These are phyloP conservation scores for Lepidium sativum DNA, from an alignment of 345 rosid genomes.

Conservation along the genomic window DNA sequence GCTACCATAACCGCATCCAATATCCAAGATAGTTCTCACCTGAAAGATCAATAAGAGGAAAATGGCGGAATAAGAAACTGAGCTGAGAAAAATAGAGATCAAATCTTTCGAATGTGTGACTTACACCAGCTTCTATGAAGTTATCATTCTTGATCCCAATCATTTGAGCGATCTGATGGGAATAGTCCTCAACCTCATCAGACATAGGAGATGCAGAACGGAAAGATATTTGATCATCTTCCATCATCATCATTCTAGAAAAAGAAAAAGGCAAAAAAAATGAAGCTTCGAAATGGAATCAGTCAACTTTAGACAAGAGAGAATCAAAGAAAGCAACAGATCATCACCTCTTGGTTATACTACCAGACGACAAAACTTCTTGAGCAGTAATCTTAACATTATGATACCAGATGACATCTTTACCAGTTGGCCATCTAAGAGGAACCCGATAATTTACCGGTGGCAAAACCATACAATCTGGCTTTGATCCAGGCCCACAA, in stretches of 20 bases:
- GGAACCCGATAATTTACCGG: conserved; percentile 75
- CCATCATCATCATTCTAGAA: conserved; percentile 94
- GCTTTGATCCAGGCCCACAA: conserved; percentile 46
- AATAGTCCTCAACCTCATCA: conserved; percentile 96
- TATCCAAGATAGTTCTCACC: conserved; percentile 92
- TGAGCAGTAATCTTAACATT: conserved; percentile 89
- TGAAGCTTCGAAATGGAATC: background rate
- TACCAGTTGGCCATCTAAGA: conserved; percentile 96
- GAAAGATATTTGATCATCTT: conserved; percentile 91
- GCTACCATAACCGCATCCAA: conserved; percentile 99
- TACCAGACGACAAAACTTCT: conserved; percentile 92
- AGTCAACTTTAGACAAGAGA: background rate
- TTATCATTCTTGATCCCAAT: conserved; percentile 80
- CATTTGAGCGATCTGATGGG: conserved; percentile 97
- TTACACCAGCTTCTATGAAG: conserved; percentile 85
- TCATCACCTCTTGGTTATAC: conserved; percentile 83
- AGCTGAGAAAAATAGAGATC: background rate
- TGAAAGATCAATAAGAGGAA: conserved; percentile 25
- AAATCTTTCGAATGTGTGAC: conserved; percentile 16
- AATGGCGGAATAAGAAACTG: background rate
- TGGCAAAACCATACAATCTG: conserved; percentile 65
- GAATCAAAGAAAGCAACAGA: background rate
- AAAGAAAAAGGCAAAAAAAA: background rate
- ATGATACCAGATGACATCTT: conserved; percentile 81
- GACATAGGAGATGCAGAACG: conserved; percentile 79